These are phyloP conservation scores for Combretum micranthum DNA, from an alignment of 345 rosid species.

Conservation along the genomic window DNA sequence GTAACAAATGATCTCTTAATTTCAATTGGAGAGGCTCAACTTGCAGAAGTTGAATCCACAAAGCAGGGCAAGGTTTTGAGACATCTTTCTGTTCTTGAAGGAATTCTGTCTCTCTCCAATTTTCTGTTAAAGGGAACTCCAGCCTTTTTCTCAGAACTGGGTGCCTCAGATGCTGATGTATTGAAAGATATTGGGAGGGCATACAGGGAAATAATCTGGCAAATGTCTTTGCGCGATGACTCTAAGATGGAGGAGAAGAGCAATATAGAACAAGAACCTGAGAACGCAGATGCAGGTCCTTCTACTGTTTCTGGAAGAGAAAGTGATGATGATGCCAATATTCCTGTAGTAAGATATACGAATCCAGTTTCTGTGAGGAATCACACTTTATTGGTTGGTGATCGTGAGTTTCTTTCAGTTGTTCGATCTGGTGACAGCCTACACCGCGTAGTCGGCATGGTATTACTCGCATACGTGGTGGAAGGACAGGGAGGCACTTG, in stretches of 20 bases:
- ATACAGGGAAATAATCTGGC: slow-evolving; percentile 81
- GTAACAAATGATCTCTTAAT: slow-evolving; percentile 42
- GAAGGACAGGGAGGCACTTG: slow-evolving; percentile 76
- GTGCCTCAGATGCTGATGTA: slow-evolving; percentile 85
- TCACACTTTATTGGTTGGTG: slow-evolving; percentile 74
- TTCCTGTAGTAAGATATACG: slow-evolving; percentile 64
- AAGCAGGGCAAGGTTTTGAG: slow-evolving; percentile 52
- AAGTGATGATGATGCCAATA: slow-evolving; percentile 67
- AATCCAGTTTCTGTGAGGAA: slow-evolving; percentile 70
- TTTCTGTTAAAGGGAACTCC: slow-evolving; percentile 77
- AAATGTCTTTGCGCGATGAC: slow-evolving; percentile 64
- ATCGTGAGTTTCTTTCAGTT: slow-evolving; percentile 70
- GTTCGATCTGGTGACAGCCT: slow-evolving; percentile 74
- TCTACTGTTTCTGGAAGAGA: slow-evolving; percentile 75
- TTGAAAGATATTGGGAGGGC: slow-evolving; percentile 73
- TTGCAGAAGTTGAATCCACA: slow-evolving; percentile 46
- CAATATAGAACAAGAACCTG: slow-evolving; percentile 46
- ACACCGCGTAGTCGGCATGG: slow-evolving; percentile 82
- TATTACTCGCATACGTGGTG: slow-evolving; percentile 79
- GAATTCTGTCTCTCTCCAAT: slow-evolving; percentile 64
- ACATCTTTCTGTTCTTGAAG: slow-evolving; percentile 74
- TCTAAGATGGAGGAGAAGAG: slow-evolving; percentile 65
- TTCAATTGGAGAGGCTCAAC: slow-evolving; percentile 54
- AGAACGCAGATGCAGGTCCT: slow-evolving; percentile 45
- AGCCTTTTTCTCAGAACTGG: slow-evolving; percentile 68